These are phyloP conservation scores for Neurospora discreta DNA, from an alignment of 495 filamentous ascomycete genomes.

Conservation along the genomic window DNA sequence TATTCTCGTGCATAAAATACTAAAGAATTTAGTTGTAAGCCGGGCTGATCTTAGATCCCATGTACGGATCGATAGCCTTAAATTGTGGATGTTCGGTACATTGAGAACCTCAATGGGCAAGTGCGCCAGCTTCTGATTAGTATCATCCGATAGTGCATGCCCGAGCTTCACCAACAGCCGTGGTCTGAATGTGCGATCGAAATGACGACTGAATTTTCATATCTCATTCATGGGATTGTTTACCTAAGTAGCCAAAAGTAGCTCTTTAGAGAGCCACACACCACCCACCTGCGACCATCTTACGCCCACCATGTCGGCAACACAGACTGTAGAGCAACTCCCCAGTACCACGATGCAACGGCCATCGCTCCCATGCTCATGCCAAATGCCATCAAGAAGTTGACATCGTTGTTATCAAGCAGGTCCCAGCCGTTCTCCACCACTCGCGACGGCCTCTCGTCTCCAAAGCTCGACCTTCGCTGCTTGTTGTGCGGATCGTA, in stretches of 20 bases:
- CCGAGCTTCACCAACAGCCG: background rate
- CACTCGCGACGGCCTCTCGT: slow-evolving; percentile 54
- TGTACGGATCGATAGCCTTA: background rate
- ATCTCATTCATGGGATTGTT: background rate
- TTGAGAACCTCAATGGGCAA: background rate
- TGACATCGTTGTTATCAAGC: slow-evolving; percentile 90
- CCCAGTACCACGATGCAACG: slow-evolving; percentile 43
- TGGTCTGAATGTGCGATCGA: background rate
- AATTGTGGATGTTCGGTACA: background rate
- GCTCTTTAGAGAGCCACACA: background rate
- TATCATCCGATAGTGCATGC: background rate
- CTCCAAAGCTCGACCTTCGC: slow-evolving; percentile 37
- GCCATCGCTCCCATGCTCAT: slow-evolving; percentile 78
- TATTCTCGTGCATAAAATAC: background rate
- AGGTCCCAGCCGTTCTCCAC: slow-evolving; percentile 64
- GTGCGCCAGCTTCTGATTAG: background rate
- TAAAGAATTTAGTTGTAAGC: background rate
- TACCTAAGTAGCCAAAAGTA: background rate
- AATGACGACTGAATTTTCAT: background rate
- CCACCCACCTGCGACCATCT: background rate
- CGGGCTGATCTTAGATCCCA: background rate
- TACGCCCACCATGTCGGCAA: slow-evolving; percentile 7
- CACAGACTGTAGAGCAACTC: slow-evolving; percentile 30
- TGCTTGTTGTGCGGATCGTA: slow-evolving; percentile 34
- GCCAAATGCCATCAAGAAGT: slow-evolving; percentile 70